phyloP scores from a whole-genome alignment of 805 yeast species.

The Zygosaccharomyces kombuchaensis region DNA sequence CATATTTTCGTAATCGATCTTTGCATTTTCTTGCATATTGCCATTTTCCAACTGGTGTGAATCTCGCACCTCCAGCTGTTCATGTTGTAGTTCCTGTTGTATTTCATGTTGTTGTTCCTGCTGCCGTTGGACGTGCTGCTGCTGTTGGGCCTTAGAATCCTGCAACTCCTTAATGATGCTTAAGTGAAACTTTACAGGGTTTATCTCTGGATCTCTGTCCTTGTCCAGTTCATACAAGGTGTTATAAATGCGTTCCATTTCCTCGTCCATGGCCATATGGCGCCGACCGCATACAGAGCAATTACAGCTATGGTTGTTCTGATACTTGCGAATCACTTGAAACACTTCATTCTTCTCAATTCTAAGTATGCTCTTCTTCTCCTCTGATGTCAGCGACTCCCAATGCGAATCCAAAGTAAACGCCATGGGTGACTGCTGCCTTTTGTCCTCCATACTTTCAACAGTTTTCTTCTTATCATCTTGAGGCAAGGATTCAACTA shows the following conservation, averaged over 20 bases:
- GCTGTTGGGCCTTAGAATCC: conserved; percentile 20
- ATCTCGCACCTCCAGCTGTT: not conserved
- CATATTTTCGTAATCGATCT: conserved; percentile 16
- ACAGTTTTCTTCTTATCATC: conserved; percentile 3
- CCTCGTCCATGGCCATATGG: conserved; percentile 66
- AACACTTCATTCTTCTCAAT: conserved; percentile 68
- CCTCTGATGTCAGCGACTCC: conserved; percentile 57
- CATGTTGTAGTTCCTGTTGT: conserved; percentile 11
- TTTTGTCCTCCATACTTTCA: conserved; percentile 3
- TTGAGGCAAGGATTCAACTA: conserved; percentile 47
- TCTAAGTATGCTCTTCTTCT: conserved; percentile 56
- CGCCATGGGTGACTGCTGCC: conserved; percentile 20
- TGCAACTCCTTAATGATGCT: conserved; percentile 34
- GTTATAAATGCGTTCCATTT: conserved; percentile 68
- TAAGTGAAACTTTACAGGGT: conserved; percentile 32
- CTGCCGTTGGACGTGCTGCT: not conserved
- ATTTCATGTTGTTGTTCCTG: conserved; percentile 10
- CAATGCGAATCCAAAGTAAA: conserved; percentile 44
- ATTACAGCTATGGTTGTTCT: conserved; percentile 48
- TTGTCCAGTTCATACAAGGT: conserved; percentile 55
- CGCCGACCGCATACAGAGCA: conserved; percentile 79
- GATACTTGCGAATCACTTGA: conserved; percentile 57
- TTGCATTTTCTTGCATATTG: not conserved
- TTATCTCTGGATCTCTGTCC: conserved; percentile 31
- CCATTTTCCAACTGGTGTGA: not conserved